phyloP scores from a whole-genome alignment of 1,284 basidiomycete genomes.

The Pseudozyma thailandica region DNA sequence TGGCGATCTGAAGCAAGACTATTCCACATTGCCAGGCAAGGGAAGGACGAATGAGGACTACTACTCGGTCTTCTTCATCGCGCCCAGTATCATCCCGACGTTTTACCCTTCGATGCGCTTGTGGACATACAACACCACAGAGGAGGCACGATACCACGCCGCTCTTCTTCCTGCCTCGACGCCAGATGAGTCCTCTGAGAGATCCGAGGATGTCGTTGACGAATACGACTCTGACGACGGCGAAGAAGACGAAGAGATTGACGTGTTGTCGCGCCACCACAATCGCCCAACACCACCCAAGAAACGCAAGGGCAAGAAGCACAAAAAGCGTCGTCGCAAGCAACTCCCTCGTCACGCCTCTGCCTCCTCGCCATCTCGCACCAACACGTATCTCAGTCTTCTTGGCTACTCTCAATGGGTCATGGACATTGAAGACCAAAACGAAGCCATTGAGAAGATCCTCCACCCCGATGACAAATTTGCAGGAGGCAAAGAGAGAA shows the following conservation, averaged over 20 bases:
- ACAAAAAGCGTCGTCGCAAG: slow-evolving; percentile 73
- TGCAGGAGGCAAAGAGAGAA: slow-evolving; percentile 1
- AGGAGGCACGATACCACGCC: slow-evolving; percentile 14
- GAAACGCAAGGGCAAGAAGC: slow-evolving; percentile 72
- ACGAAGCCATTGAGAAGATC: slow-evolving; percentile 69
- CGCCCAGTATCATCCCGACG: slow-evolving; percentile 79
- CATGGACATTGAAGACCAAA: slow-evolving; percentile 75
- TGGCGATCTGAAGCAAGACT: slow-evolving; percentile 64
- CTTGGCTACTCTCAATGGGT: slow-evolving; percentile 86
- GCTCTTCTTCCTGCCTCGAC: background rate
- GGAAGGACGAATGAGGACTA: slow-evolving; percentile 57
- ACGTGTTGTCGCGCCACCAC: slow-evolving; percentile 36
- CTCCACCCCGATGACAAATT: slow-evolving; percentile 9
- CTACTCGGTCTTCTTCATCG: slow-evolving; percentile 59
- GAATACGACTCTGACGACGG: slow-evolving; percentile 43
- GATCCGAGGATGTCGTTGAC: slow-evolving; percentile 38
- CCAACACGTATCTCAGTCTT: slow-evolving; percentile 77
- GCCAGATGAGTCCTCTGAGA: background rate
- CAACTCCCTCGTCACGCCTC: slow-evolving; percentile 75
- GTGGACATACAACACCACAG: slow-evolving; percentile 72
- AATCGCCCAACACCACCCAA: slow-evolving; percentile 62
- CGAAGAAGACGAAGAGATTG: slow-evolving; percentile 46
- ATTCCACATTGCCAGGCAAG: slow-evolving; percentile 54
- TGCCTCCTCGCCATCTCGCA: slow-evolving; percentile 76
- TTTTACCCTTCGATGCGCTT: slow-evolving; percentile 84